Conservation (phyloP, 2,329 filamentous ascomycete genomes). For the Harringtonia aguacate region DNA sequence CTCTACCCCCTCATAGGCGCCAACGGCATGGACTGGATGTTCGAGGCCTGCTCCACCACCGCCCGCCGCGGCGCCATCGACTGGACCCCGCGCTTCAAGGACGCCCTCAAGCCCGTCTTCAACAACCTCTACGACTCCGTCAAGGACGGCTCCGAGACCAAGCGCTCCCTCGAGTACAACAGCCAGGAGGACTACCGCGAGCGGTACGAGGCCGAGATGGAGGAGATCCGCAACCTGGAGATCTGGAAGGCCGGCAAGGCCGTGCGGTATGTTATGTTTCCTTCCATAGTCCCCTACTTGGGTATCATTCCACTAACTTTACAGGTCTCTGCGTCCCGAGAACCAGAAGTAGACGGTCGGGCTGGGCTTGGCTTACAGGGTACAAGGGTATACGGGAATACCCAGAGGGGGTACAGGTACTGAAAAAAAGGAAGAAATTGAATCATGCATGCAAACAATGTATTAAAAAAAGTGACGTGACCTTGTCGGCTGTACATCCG, state of each 20-base stretch:
- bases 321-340: slow-evolving; percentile 75
- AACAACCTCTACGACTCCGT: slow-evolving; percentile 94
- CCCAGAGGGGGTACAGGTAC: too few species aligned
- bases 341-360: slow-evolving; percentile 76
- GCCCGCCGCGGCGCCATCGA: slow-evolving; percentile 97
- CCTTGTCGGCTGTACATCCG: too few species aligned
- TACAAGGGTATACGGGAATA: too few species aligned
- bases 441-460: too few species aligned
- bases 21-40: slow-evolving; percentile 99
- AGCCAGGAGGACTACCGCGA: slow-evolving; percentile 89
- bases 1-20: slow-evolving; percentile 95
- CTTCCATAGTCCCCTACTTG: too few species aligned
- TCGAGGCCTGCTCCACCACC: slow-evolving; percentile 97
- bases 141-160: slow-evolving; percentile 82
- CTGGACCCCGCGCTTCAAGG: slow-evolving; percentile 97
- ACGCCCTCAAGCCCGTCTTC: slow-evolving; percentile 96
- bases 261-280: too few species aligned
- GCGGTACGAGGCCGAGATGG: slow-evolving; percentile 96
- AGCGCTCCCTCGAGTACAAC: slow-evolving; percentile 97
- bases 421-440: too few species aligned
- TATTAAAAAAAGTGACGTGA: too few species aligned
- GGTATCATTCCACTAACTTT: slow-evolving; percentile 33
- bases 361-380: too few species aligned
- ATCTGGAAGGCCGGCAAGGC: slow-evolving; percentile 99
- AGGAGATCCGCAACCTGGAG: slow-evolving; percentile 95